These are phyloP conservation scores for Talinum fruticosum DNA, from an alignment of 148 eudicot species.

Conservation along the genomic window DNA sequence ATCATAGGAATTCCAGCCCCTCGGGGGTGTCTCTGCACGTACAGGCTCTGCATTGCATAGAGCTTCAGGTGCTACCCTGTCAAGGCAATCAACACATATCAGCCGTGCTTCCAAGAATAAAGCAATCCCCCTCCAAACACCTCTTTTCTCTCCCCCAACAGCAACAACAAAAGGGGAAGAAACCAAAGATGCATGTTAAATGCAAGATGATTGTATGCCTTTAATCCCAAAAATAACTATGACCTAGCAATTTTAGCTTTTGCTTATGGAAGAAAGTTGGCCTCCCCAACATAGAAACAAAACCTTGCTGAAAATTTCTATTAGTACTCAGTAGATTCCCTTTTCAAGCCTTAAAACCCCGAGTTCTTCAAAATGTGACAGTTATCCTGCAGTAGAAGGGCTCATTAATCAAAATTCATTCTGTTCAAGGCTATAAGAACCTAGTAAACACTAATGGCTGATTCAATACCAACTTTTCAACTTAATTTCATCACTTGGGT, in stretches of 20 bases:
- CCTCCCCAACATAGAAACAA: conserved; percentile 1
- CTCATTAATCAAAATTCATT: not conserved
- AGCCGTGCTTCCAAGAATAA: not conserved
- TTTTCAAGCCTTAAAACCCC: not conserved
- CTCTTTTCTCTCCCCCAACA: not conserved
- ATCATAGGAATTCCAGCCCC: conserved; percentile 99
- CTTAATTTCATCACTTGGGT: not conserved
- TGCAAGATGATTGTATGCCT: not conserved
- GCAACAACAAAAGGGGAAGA: too few relatives aligned
- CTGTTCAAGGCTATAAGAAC: not conserved
- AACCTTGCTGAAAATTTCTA: not conserved
- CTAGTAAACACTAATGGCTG: not conserved
- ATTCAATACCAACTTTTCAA: not conserved
- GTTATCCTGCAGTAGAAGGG: too few relatives aligned
- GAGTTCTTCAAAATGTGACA: not conserved
- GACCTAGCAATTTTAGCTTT: not conserved
- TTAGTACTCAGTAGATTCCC: too few relatives aligned
- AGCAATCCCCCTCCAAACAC: not conserved
- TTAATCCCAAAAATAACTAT: not conserved
- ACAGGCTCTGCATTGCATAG: conserved; percentile 11
- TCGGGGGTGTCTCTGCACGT: conserved; percentile 63
- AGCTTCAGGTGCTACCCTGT: conserved; percentile 38
- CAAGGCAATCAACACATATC: not conserved
- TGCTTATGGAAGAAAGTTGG: not conserved
- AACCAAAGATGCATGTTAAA: not conserved